phyloP scores from a whole-genome alignment of 768 basidiomycete species.

The Gloeostereum incarnatum region DNA sequence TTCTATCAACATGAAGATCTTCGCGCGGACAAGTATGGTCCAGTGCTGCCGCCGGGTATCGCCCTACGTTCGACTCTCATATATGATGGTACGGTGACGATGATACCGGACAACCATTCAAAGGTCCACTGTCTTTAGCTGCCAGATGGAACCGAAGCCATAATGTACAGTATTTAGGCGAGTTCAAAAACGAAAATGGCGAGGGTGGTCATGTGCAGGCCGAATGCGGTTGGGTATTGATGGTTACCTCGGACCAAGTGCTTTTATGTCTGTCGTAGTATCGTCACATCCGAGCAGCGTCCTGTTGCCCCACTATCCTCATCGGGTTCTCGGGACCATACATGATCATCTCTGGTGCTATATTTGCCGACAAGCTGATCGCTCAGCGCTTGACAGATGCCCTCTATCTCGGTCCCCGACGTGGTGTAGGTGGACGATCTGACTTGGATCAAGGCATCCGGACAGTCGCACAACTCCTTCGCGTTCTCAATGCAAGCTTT shows the following conservation, averaged over 20 bases:
- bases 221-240: neutral
- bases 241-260: neutral
- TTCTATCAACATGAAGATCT: neutral
- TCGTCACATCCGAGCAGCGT: neutral
- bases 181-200: neutral
- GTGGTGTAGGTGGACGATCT: neutral
- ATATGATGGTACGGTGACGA: no score
- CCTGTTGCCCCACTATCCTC: conserved; percentile 3
- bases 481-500: neutral
- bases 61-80: no score
- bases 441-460: neutral
- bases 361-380: conserved; percentile 4
- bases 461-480: conserved; percentile 1
- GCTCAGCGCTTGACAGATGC: conserved; percentile 1
- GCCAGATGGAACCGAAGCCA: no score
- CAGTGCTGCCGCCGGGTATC: no score
- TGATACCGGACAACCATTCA: no score
- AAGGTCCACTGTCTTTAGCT: no score
- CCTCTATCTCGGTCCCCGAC: neutral
- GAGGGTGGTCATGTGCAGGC: neutral
- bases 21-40: no score
- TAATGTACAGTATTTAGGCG: no score
- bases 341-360: conserved; percentile 1
- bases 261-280: neutral
- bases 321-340: neutral